phyloP scores from a whole-genome alignment of 75 land plant species.

The Pinus tabuliformis region DNA sequence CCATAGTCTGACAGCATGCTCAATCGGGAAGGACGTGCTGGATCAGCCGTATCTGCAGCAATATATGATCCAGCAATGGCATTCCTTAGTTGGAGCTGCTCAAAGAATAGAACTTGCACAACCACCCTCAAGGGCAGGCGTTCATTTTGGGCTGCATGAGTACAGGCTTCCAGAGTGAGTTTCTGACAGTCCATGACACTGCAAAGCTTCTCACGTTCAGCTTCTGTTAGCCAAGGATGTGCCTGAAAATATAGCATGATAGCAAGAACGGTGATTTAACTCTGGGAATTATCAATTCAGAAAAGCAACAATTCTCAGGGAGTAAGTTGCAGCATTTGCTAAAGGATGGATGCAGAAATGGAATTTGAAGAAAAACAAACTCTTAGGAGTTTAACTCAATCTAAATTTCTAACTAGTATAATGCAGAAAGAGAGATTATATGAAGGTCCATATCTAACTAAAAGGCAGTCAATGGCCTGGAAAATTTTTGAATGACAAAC shows the following conservation, averaged over 20 bases:
- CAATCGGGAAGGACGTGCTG: slow-evolving; percentile 17
- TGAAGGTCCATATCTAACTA: not conserved
- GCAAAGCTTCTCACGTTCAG: slow-evolving; percentile 64
- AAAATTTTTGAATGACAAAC: not conserved
- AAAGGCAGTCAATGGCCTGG: not conserved
- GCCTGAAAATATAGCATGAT: slow-evolving; percentile 35
- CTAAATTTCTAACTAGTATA: not conserved
- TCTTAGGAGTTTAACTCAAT: not conserved
- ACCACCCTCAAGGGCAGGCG: slow-evolving; percentile 75
- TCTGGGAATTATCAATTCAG: not conserved
- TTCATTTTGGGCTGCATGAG: slow-evolving; percentile 92
- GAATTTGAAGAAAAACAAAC: not conserved
- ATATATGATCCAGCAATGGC: slow-evolving; percentile 63
- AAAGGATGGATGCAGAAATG: not conserved
- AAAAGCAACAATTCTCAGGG: not conserved
- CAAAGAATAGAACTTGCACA: slow-evolving; percentile 85
- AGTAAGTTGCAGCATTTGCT: too few species aligned
- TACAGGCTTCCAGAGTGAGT: slow-evolving; percentile 87
- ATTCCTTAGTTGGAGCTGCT: slow-evolving; percentile 88
- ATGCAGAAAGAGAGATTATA: not conserved
- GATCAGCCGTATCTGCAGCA: slow-evolving; percentile 25
- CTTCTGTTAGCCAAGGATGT: slow-evolving; percentile 71
- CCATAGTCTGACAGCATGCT: slow-evolving; percentile 6
- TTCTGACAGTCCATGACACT: slow-evolving; percentile 78
- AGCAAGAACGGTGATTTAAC: not conserved